Evolutionary conservation across 2,329 filamentous ascomycete genomes (phyloP).

Genomic region (Raffaelea arxii): DNA sequence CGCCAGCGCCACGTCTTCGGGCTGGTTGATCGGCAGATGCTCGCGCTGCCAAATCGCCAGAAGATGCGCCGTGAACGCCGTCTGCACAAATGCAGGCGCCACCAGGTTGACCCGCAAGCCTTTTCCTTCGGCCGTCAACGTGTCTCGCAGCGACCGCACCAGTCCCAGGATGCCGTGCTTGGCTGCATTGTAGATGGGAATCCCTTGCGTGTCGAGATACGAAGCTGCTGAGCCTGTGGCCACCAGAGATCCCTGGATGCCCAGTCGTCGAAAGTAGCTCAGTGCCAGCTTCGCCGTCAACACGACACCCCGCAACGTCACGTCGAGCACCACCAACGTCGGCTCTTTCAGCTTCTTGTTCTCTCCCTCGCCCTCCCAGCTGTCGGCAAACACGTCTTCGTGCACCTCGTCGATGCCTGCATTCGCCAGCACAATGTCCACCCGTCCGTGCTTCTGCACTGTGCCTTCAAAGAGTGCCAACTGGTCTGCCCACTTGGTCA

Average conservation of each 20-base stretch:
- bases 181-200: slow-evolving; percentile 5
- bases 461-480: slow-evolving; percentile 1
- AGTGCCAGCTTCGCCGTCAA: slow-evolving; percentile 4
- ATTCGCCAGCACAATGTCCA: slow-evolving; percentile 6
- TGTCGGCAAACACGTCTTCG: slow-evolving; percentile 2
- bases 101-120: slow-evolving; percentile 7
- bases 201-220: slow-evolving; percentile 2
- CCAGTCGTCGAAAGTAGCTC: background rate
- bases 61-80: slow-evolving; percentile 35
- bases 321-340: slow-evolving; percentile 1
- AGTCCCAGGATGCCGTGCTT: slow-evolving; percentile 5
- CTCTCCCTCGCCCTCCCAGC: background rate
- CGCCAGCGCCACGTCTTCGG: slow-evolving; percentile 30
- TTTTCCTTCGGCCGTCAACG: slow-evolving; percentile 19
- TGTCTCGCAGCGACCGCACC: slow-evolving; percentile 16
- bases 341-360: slow-evolving; percentile 2
- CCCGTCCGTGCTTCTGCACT: background rate
- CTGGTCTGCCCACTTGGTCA: slow-evolving; percentile 5
- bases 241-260: background rate
- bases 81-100: slow-evolving; percentile 19
- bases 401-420: slow-evolving; percentile 4
- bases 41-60: slow-evolving; percentile 29
- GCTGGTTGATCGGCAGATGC: slow-evolving; percentile 30
- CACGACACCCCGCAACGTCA: slow-evolving; percentile 1
- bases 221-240: slow-evolving; percentile 5